Percentiles rank a stretch among this genome's conserved stretches.
Evolutionary conservation across 305 asterid species (phyloP).

Genomic region (Coffea humblotiana): DNA sequence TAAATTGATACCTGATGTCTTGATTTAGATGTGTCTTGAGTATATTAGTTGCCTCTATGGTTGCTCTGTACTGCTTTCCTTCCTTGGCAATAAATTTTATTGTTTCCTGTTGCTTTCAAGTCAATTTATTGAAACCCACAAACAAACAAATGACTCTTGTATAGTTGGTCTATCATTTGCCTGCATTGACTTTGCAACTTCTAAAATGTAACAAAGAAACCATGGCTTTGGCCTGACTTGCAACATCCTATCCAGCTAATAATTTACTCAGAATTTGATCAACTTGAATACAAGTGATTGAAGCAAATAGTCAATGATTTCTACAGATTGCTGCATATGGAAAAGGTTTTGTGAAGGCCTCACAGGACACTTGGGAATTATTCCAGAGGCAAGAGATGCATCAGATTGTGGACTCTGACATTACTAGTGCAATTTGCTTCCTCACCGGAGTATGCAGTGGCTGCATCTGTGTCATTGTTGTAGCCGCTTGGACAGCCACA

Average conservation of each 20-base stretch:
- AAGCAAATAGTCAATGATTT: constrained; percentile 3
- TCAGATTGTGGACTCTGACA: constrained; percentile 77
- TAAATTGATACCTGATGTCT: background rate
- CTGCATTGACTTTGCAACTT: constrained; percentile 3
- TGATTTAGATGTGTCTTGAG: background rate
- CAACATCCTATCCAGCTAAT: background rate
- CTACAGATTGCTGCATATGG: constrained; percentile 88
- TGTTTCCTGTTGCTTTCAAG: background rate
- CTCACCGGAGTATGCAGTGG: constrained; percentile 91
- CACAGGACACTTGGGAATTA: constrained; percentile 92
- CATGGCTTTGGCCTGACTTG: background rate
- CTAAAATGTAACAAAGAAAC: background rate
- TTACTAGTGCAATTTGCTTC: constrained; percentile 86
- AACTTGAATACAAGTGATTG: background rate
- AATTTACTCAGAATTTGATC: background rate
- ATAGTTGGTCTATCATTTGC: constrained; percentile 2
- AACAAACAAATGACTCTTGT: background rate
- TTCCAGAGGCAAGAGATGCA: constrained; percentile 70
- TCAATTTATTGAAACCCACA: background rate
- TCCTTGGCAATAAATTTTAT: background rate
- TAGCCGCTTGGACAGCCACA: constrained; percentile 75
- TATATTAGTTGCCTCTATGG: background rate
- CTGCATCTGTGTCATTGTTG: constrained; percentile 77
- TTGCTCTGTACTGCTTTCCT: background rate
- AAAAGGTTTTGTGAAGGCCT: constrained; percentile 77